A percentile compares a stretch with the other conserved stretches of the same genome.
Evolutionary conservation across 208 protist species (phyloP).

Genomic region (Trypanosoma grayi): DNA sequence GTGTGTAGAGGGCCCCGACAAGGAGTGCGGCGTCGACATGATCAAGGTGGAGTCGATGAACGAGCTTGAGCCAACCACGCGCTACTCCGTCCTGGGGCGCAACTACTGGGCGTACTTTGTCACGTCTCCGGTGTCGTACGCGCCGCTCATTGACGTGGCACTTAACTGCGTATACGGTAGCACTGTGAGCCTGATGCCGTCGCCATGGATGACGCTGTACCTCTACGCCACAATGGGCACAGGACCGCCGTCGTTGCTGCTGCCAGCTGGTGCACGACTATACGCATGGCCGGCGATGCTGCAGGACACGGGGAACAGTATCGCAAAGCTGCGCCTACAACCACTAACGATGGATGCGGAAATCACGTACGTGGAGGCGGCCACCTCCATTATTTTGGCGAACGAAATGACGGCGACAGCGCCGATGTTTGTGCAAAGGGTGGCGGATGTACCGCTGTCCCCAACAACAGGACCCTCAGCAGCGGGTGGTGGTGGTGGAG

Average conservation of each 20-base stretch:
- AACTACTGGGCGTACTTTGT: conserved; percentile 88
- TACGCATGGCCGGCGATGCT: conserved; percentile 58
- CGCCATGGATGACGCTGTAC: conserved; percentile 81
- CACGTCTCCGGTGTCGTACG: conserved; percentile 52
- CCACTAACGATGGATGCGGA: conserved; percentile 72
- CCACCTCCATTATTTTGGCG: conserved; percentile 61
- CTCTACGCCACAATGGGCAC: conserved; percentile 45
- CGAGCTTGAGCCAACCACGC: conserved; percentile 84
- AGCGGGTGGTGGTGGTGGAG: too few species aligned
- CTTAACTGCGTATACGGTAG: conserved; percentile 76
- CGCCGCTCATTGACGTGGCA: conserved; percentile 73
- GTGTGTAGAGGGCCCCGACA: conserved; percentile 37
- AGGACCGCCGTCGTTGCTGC: conserved; percentile 62
- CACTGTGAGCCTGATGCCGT: conserved; percentile 75
- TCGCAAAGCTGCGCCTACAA: conserved; percentile 54
- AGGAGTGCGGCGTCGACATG: conserved; percentile 71
- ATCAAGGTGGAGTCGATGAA: conserved; percentile 89
- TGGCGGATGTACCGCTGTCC: conserved; percentile 38
- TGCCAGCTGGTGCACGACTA: conserved; percentile 66
- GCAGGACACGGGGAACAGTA: conserved; percentile 22
- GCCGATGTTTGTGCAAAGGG: conserved; percentile 73
- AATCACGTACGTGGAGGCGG: conserved; percentile 58
- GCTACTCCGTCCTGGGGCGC: conserved; percentile 78
- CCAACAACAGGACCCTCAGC: not conserved
- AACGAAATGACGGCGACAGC: conserved; percentile 70